Percentiles rank a stretch among this genome's conserved stretches.
phyloP scores from a whole-genome alignment of 2,329 filamentous ascomycete species.

The Tolypocladium amazonense region DNA sequence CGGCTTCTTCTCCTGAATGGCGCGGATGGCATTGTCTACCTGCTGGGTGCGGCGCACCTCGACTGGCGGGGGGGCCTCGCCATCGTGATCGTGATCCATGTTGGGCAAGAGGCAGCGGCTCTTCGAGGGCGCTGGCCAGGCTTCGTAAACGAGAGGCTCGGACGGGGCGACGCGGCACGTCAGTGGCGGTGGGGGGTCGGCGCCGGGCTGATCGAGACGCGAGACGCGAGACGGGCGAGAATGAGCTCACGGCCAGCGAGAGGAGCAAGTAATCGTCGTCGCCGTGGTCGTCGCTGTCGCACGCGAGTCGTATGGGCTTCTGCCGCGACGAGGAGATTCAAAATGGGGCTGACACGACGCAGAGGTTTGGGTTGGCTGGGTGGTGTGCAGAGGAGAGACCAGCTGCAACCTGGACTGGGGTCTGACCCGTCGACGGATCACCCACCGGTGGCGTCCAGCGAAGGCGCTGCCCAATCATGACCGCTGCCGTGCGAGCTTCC shows the following conservation, averaged over 20 bases:
- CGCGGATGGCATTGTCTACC: constrained; percentile 84
- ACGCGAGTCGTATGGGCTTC: background rate
- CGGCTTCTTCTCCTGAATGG: constrained; percentile 89
- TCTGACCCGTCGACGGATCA: background rate
- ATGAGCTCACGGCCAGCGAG: constrained; percentile 6
- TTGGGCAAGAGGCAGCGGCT: constrained; percentile 9
- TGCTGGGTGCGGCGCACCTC: constrained; percentile 45
- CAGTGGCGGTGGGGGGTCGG: background rate
- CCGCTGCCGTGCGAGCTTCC: background rate
- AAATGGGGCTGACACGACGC: background rate
- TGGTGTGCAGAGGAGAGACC: constrained; percentile 5
- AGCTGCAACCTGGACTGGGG: constrained; percentile 1
- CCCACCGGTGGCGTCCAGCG: background rate
- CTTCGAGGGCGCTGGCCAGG: background rate
- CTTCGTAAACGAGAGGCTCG: background rate
- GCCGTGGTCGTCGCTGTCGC: background rate
- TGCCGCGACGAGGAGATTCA: background rate
- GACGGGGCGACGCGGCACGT: background rate
- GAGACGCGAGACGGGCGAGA: background rate
- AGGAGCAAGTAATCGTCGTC: background rate
- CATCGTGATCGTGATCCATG: constrained; percentile 44
- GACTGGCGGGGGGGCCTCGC: constrained; percentile 18
- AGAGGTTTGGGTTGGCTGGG: background rate
- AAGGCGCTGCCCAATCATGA: constrained; percentile 3
- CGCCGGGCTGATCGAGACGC: background rate